Base-by-base conservation (phyloP, 495 filamentous ascomycete genomes). In the Delitschia confertaspora region DNA sequence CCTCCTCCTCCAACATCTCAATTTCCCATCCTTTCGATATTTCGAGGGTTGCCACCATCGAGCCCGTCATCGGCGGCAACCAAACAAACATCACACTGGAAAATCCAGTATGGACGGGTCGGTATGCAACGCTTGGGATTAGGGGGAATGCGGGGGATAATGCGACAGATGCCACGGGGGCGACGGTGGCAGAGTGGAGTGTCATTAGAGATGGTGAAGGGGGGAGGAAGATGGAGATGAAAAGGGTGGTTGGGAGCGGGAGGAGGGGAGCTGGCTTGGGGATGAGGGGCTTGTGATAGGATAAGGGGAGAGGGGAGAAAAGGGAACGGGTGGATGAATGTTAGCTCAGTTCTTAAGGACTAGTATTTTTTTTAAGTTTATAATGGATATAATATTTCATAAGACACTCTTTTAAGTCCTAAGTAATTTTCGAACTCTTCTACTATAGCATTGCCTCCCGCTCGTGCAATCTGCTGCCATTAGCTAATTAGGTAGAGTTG, bases 171-270 rank as follows among this genome's bases (percentile, higher is more conserved):
- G 69, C 62, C 2, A 65, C 63, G 0, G 82, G 83, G 0, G 77
- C 76, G 2, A 83, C 78, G 13, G 82, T 88, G 5, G 82, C 79
- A 10, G 83, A 86, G 59, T 85, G 80, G 72, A 78, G 68, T 24
- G 66, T 84, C 47, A 52, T 83, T 69, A 63, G 38, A 29, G 26
- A 29, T 13, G 26, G 26, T 29, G 26, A 29, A 7, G 26, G 13
- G 26, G 7, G 13, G 7, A 13, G 26, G 26, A 29, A 29, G 26
- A 29, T 29, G 26, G 13, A 7, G 26, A 29, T 29, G 26, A 29
- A 7, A 13, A 29, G 7, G 7, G 26, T 7, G 26, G 13, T 29
- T 29, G 26, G 26, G 26, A 7, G 26, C 7, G 7, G 7, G 26
- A 29, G 7, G 7, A 29, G 26, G 26, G 18, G 6, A 19, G 1